These are phyloP conservation scores for Melampsora americana DNA, from an alignment of 1,284 basidiomycete species.

Conservation along the genomic window DNA sequence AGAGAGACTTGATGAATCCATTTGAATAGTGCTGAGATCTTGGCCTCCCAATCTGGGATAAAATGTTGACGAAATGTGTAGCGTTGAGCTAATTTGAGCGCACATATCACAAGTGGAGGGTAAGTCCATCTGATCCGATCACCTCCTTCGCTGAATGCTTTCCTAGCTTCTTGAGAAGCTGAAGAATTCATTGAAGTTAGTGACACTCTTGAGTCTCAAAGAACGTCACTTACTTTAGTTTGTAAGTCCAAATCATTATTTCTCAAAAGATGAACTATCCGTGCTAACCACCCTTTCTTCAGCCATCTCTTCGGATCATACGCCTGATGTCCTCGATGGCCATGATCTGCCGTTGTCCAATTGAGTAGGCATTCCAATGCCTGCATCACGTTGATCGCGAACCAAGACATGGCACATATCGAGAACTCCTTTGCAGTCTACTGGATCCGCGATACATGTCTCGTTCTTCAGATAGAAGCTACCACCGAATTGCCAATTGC, in stretches of 20 bases:
- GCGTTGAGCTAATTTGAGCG: conserved; percentile 81
- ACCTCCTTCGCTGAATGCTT: conserved; percentile 81
- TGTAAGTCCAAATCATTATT: conserved; percentile 77
- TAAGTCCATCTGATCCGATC: conserved; percentile 91
- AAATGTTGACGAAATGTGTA: conserved; percentile 68
- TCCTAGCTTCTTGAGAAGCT: conserved; percentile 77
- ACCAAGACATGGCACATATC: conserved; percentile 86
- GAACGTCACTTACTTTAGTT: conserved; percentile 63
- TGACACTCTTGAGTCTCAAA: not conserved
- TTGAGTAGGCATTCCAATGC: conserved; percentile 52
- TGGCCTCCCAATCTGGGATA: conserved; percentile 69
- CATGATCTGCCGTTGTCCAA: conserved; percentile 38
- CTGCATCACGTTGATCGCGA: conserved; percentile 74
- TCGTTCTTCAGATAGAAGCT: conserved; percentile 91
- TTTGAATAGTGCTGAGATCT: conserved; percentile 77
- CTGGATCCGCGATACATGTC: conserved; percentile 80
- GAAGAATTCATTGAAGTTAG: not conserved
- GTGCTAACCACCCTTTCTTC: conserved; percentile 92
- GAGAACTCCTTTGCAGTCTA: conserved; percentile 85
- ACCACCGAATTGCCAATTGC: conserved; percentile 87
- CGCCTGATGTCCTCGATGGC: conserved; percentile 27
- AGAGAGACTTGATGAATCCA: conserved; percentile 82
- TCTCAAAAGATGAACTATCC: conserved; percentile 90
- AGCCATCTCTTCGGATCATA: conserved; percentile 80
- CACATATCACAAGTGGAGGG: conserved; percentile 83